Evolutionary conservation across 768 basidiomycete species (phyloP).

Genomic region (Trametes cinnabarina): DNA sequence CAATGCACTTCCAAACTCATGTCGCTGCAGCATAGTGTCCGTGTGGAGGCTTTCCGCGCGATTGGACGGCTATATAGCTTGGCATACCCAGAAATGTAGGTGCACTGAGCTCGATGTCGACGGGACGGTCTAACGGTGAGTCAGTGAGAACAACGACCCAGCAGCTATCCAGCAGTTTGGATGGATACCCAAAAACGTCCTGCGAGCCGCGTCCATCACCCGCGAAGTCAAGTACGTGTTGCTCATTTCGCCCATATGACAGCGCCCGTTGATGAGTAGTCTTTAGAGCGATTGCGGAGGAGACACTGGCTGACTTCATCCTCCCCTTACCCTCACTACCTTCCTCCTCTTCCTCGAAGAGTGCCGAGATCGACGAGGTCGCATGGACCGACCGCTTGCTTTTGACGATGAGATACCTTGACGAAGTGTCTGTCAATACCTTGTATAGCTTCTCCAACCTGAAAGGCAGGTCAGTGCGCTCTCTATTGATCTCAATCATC

Average conservation of each 20-base stretch:
- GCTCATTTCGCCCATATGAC: not conserved
- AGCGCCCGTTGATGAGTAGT: not conserved
- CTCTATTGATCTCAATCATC: not conserved
- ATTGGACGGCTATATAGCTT: constrained; percentile 76
- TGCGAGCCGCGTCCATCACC: constrained; percentile 52
- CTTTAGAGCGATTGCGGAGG: constrained; percentile 58
- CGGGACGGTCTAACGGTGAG: not conserved
- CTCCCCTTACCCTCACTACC: constrained; percentile 67
- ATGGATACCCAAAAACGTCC: constrained; percentile 85
- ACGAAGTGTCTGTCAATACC: constrained; percentile 54
- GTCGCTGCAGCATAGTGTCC: constrained; percentile 54
- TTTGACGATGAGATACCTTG: constrained; percentile 63
- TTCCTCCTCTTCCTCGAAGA: constrained; percentile 43
- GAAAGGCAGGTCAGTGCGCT: constrained; percentile 52
- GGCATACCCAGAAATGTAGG: constrained; percentile 90
- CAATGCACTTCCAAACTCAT: not conserved
- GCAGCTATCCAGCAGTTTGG: constrained; percentile 76
- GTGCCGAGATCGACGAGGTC: constrained; percentile 66
- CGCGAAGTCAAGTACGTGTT: constrained; percentile 55
- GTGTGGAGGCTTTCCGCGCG: constrained; percentile 71
- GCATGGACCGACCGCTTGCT: constrained; percentile 86
- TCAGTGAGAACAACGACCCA: constrained; percentile 76
- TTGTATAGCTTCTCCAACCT: constrained; percentile 64
- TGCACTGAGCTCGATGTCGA: constrained; percentile 11
- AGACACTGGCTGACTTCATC: constrained; percentile 69